Evolutionary conservation across 176 grass and related monocot genomes (phyloP), one percentile per base, ranked within the genome.

Genomic region (Oryza rufipogon): DNA sequence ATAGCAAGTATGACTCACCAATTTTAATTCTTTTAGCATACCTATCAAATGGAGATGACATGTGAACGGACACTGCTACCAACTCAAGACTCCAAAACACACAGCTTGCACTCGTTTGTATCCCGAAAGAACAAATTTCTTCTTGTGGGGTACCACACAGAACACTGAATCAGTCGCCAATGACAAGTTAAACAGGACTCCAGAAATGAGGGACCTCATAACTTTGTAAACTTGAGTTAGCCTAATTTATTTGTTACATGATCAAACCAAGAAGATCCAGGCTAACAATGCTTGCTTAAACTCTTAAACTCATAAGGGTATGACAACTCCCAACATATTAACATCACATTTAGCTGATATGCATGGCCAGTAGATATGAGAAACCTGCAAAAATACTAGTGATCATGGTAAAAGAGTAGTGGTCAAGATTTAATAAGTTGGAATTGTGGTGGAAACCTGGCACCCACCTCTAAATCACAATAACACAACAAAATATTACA

Each of bases 341-440:
- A 77, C 28, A 83, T 68, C 39, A 68, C 19, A 71, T 71, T 71
- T 67, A 82, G 68, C 46, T 73, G 74, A 45, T 48, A 82, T n/a
- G 70, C 13, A 36, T 30, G 45, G 23, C 61, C 58, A 58, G 28
- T 25, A 68, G 12, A 39, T 12, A 82, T 30, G 14, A 15, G 19
- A 48, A 83, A 79, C 80, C 84, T 79, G 80, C 38, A 83, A 90
- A 82, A 74, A 39, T 79, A 15, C 60, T 78, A 66, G 34, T 13
- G 80, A 17, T 38, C 76, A 85, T 76, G 41, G 38, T 70, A 70
- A 70, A 75, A 80, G 23, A 2, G 38, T 41, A 39, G n/a, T 51
- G 63, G 42, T 12, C 11, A 22, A 22, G 64, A 33, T 70, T 61
- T 70, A 71, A 75, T 56, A 15, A 71, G 64, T 20, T 20, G 11